Conservation (phyloP, 2,329 filamentous ascomycete species). For the Botrytis hyacinthi region DNA sequence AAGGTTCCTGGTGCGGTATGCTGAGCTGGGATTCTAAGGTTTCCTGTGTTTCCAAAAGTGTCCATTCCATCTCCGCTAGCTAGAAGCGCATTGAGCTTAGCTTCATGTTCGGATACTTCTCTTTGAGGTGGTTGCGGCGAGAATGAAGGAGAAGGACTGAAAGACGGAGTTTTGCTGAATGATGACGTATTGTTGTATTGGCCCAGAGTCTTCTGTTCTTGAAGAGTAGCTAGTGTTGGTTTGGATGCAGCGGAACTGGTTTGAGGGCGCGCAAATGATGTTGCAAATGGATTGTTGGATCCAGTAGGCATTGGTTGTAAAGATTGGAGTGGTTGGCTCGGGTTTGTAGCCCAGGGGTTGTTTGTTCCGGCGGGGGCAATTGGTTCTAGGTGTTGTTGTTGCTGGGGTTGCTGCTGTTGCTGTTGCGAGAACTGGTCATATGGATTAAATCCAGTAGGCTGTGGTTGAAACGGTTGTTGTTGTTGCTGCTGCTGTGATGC, state of each 20-base stretch:
- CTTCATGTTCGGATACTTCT: constrained; percentile 61
- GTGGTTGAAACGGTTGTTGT: constrained; percentile 51
- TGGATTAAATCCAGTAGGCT: constrained; percentile 54
- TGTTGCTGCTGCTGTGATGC: constrained; percentile 46
- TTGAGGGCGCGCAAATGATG: constrained; percentile 62
- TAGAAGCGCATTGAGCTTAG: constrained; percentile 82
- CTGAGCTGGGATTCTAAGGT: constrained; percentile 90
- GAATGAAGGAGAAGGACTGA: constrained; percentile 46
- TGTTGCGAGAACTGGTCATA: constrained; percentile 45
- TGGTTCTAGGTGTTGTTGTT: constrained; percentile 52
- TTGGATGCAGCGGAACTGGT: constrained; percentile 54
- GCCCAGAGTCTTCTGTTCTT: constrained; percentile 77
- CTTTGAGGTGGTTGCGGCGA: constrained; percentile 50
- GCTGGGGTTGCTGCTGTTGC: constrained; percentile 41
- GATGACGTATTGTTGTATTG: constrained; percentile 37
- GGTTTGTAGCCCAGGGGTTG: constrained; percentile 83
- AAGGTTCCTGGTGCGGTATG: constrained; percentile 96
- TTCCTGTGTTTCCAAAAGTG: constrained; percentile 96
- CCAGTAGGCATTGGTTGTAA: constrained; percentile 84
- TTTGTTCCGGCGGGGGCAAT: constrained; percentile 77
- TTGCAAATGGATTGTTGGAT: constrained; percentile 96
- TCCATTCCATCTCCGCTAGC: constrained; percentile 89
- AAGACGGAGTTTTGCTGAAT: constrained; percentile 54
- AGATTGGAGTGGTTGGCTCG: constrained; percentile 55
- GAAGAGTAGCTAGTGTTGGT: constrained; percentile 71